These are phyloP conservation scores for Blastosporella zonata DNA, from an alignment of 1,284 basidiomycete genomes.

Conservation along the genomic window DNA sequence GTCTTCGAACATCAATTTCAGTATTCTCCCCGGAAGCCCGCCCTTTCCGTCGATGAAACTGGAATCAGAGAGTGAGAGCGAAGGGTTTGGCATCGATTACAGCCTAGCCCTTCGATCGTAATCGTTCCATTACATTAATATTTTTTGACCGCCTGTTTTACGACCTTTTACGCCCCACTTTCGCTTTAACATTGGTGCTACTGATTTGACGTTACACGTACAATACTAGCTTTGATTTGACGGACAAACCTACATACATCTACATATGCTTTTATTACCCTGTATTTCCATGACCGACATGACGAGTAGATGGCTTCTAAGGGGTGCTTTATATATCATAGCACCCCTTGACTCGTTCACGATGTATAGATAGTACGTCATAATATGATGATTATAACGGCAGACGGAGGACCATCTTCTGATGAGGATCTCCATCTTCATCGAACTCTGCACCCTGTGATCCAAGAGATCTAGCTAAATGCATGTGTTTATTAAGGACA, in stretches of 20 bases:
- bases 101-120: slow-evolving; percentile 31
- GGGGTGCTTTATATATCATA: slow-evolving; percentile 15
- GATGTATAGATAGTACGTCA: slow-evolving; percentile 20
- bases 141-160: slow-evolving; percentile 17
- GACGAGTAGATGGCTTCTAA: slow-evolving; percentile 13
- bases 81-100: slow-evolving; percentile 51
- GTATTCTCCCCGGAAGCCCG: slow-evolving; percentile 66
- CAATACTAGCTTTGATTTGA: slow-evolving; percentile 18
- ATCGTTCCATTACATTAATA: slow-evolving; percentile 11
- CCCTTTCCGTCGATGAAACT: slow-evolving; percentile 56
- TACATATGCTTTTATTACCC: slow-evolving; percentile 22
- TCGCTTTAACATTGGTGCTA: slow-evolving; percentile 1
- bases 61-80: slow-evolving; percentile 65
- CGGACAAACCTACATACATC: slow-evolving; percentile 19
- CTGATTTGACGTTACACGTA: slow-evolving; percentile 1
- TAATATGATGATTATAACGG: slow-evolving; percentile 33
- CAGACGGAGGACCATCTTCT: slow-evolving; percentile 64
- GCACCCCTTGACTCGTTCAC: slow-evolving; percentile 7
- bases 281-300: slow-evolving; percentile 35
- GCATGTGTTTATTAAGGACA: slow-evolving; percentile 3
- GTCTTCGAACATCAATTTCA: slow-evolving; percentile 69
- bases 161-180: slow-evolving; percentile 20
- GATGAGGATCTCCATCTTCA: slow-evolving; percentile 79
- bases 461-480: slow-evolving; percentile 25
- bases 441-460: slow-evolving; percentile 70